A percentile compares a stretch with the other conserved stretches of the same genome.
phyloP scores from a whole-genome alignment of 2,329 filamentous ascomycete species.

The Aspergillus aculeatus region DNA sequence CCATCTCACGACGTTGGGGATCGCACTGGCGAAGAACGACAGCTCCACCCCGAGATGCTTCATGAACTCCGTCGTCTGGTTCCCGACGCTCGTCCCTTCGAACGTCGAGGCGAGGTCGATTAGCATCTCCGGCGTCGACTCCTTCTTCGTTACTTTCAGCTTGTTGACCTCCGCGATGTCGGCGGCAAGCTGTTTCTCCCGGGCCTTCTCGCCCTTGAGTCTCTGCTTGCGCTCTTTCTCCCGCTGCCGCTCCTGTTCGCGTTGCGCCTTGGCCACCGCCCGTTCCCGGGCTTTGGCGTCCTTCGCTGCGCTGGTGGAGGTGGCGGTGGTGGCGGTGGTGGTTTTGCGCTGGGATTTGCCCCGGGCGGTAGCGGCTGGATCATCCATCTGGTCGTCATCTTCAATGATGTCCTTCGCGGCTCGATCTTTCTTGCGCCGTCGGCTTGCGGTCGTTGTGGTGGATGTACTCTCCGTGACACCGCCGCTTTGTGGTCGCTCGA shows the following conservation, averaged over 20 bases:
- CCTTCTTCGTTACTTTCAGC: constrained; percentile 68
- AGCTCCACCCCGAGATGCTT: constrained; percentile 43
- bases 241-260: constrained; percentile 55
- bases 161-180: constrained; percentile 74
- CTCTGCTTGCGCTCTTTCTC: constrained; percentile 52
- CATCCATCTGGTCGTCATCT: constrained; percentile 33
- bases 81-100: constrained; percentile 44
- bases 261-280: constrained; percentile 49
- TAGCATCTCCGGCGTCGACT: constrained; percentile 74
- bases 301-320: constrained; percentile 32
- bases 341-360: constrained; percentile 43
- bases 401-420: constrained; percentile 11
- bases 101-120: constrained; percentile 65
- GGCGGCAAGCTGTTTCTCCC: constrained; percentile 63
- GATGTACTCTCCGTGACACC: constrained; percentile 8
- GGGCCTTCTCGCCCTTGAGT: constrained; percentile 56
- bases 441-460: constrained; percentile 6
- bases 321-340: constrained; percentile 18
- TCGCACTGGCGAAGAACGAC: constrained; percentile 37
- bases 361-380: constrained; percentile 40
- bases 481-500: constrained; percentile 18
- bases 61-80: constrained; percentile 46
- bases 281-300: constrained; percentile 55
- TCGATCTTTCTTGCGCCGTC: not conserved
- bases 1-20: constrained; percentile 63